Base-by-base conservation (phyloP, 768 basidiomycete genomes). In the Pleurotus djamor region DNA sequence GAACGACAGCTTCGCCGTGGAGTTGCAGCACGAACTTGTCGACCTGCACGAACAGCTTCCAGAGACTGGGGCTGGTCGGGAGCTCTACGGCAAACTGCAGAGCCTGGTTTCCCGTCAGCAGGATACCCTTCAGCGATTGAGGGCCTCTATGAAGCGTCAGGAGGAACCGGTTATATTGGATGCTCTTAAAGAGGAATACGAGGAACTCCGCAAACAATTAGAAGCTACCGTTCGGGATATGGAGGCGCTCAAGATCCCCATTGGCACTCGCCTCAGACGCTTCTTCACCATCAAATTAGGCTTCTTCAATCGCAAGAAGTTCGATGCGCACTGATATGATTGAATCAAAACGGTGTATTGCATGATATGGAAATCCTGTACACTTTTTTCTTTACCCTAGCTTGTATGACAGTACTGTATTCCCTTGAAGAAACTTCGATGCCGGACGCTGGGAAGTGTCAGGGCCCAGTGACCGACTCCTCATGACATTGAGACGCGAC, bases 1-100 rank as follows among this genome's bases (percentile, higher is more conserved):
- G 16, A 45, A 44, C 13, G 48, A 52, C 3, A 41, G 58, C 3
- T 38, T 60, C 38, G 52, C 61, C 6, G 59, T 67, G 12, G 57
- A 60, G 51, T 61, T 67, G 13, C 69, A 68, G 48, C 48, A 62
- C 14, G 69, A 70, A 47, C 43, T 68, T 38, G 66, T 66, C 10
- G 60, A 63, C 17, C 16, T 59, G 14, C 48, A 61, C 9, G 62
- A 61, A 41, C 67, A 71, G 50, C 66, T 80, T 10, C 70, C 73
- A 1, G 71, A 79, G 47, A 79, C 80, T 4, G 65, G 41, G 47
- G 65, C 65, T 10, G 65, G 65, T 5, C 43, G 47, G 48, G 59
- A 44, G 36, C 44, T 64, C 13, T 64, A 50, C 43, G 9, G 1
- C n/a, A 60, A 54, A 16, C 57, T 64, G 3, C 58, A 62, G 52